Evolutionary conservation across 768 basidiomycete genomes (phyloP).

Genomic region (Coprinopsis cinerea): DNA sequence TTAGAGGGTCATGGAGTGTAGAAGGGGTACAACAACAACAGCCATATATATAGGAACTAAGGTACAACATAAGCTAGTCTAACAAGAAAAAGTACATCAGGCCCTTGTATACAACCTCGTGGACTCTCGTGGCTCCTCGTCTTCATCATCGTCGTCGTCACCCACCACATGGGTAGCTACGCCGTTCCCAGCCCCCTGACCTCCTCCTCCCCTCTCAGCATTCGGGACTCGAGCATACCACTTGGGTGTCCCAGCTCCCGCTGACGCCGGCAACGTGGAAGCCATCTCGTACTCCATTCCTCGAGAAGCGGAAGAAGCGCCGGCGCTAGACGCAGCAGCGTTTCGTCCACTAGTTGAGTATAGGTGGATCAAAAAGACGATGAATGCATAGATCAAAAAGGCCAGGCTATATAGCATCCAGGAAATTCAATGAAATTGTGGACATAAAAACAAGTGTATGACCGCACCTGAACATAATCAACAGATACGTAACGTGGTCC

Average conservation of each 20-base stretch:
- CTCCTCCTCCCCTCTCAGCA: constrained; percentile 8
- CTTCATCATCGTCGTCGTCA: constrained; percentile 40
- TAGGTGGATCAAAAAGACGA: constrained; percentile 63
- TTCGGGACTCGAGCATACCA: constrained; percentile 63
- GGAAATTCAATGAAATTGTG: background rate
- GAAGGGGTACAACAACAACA: too few species aligned
- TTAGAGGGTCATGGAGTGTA: too few species aligned
- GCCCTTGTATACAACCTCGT: background rate
- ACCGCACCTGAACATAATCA: constrained; percentile 74
- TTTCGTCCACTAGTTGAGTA: constrained; percentile 62
- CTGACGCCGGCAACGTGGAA: constrained; percentile 13
- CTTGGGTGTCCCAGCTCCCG: constrained; percentile 32
- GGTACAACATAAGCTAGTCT: too few species aligned
- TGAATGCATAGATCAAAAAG: constrained; percentile 73
- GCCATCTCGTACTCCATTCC: constrained; percentile 18
- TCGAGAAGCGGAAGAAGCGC: too few species aligned
- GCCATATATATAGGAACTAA: too few species aligned
- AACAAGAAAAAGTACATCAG: constrained; percentile 3
- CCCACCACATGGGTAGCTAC: constrained; percentile 40
- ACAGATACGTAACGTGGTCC: constrained; percentile 88
- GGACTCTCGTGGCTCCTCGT: constrained; percentile 11
- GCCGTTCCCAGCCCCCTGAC: constrained; percentile 8
- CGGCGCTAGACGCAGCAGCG: too few species aligned
- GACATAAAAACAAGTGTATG: background rate
- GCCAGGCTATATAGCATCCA: constrained; percentile 55